phyloP scores from a whole-genome alignment of 768 basidiomycete species.

The Agrocybe chaxingu region DNA sequence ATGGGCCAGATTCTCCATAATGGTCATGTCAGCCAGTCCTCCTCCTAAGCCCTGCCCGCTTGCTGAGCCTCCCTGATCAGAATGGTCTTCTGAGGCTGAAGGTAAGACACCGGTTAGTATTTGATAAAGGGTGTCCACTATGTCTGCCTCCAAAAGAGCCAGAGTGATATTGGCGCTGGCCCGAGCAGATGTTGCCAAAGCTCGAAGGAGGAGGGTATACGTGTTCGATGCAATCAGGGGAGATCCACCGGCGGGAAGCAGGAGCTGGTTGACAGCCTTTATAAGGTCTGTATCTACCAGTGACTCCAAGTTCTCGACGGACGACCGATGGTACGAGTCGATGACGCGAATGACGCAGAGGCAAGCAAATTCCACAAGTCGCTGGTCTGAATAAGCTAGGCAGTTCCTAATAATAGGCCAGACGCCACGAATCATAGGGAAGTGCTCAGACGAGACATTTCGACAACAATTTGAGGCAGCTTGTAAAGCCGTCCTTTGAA shows the following conservation, averaged over 20 bases:
- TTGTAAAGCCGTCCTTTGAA: constrained; percentile 94
- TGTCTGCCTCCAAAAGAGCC: constrained; percentile 84
- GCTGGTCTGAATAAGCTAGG: constrained; percentile 87
- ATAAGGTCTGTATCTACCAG: constrained; percentile 80
- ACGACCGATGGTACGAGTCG: constrained; percentile 86
- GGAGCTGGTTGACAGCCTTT: constrained; percentile 77
- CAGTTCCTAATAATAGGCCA: constrained; percentile 94
- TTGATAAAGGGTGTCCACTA: constrained; percentile 90
- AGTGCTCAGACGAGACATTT: constrained; percentile 85
- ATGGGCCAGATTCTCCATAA: constrained; percentile 96
- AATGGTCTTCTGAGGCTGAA: constrained; percentile 48
- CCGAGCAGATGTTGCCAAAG: constrained; percentile 83
- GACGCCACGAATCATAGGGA: constrained; percentile 82
- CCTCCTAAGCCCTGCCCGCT: constrained; percentile 81
- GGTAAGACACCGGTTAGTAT: constrained; percentile 94
- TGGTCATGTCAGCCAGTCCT: constrained; percentile 92
- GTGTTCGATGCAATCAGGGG: constrained; percentile 84
- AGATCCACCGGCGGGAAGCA: constrained; percentile 83
- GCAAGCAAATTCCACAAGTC: constrained; percentile 96
- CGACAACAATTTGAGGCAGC: constrained; percentile 97
- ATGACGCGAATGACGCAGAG: constrained; percentile 92
- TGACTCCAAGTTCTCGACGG: constrained; percentile 81
- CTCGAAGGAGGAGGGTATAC: constrained; percentile 83
- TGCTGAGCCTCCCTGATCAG: constrained; percentile 56
- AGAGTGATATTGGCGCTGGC: constrained; percentile 87